Base-by-base conservation (phyloP, 331 rosid genomes). In the Pyracantha coccinea region DNA sequence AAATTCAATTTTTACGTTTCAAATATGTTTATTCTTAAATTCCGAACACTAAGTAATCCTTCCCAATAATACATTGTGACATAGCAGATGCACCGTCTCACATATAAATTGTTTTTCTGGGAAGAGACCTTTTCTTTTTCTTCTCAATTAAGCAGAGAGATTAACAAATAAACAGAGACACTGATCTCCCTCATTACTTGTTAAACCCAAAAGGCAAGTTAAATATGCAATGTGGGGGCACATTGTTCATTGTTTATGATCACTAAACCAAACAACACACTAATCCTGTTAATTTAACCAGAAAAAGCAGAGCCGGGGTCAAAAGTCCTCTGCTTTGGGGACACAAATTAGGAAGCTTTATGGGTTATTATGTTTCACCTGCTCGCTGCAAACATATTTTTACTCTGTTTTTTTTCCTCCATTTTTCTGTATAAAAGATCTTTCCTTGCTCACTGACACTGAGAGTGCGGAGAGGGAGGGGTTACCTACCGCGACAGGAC, bases 401-500 rank as follows among this genome's bases (percentile, higher is more conserved):
- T 78, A 45, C 60, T 47, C 4, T 29, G 33, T 17, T 8, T 28
- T 1, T 57, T 57, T 57, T 10, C 7, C 62, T 20, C 23, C 31
- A 25, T 25, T 25, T 1, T 28, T 17, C 23, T 62, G 8, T 33
- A 31, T 50, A 8, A 44, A 52, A 64, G 60, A 71, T 74, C 7
- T 73, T 47, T 74, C 11, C 16, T 50, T 76, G 60, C 8, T 10
- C 21, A 53, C 79, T 53, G 79, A 71, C 77, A 72, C 69, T 24
- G 25, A 25, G n/a, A 17, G 61, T 41, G 55, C 68, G 11, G 66
- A 69, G 70, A 4, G 76, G 28, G 79, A 78, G 77, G 78, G 71
- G 69, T 78, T 68, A 80, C 88, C 86, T 20, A 89, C 83, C 66
- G 61, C 60, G 72, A 53, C 73, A 75, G 82, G 52, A 71, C 27